These are phyloP conservation scores for Pilobolus umbonatus DNA, from an alignment of 192 early-diverging fungal species.

Conservation along the genomic window DNA sequence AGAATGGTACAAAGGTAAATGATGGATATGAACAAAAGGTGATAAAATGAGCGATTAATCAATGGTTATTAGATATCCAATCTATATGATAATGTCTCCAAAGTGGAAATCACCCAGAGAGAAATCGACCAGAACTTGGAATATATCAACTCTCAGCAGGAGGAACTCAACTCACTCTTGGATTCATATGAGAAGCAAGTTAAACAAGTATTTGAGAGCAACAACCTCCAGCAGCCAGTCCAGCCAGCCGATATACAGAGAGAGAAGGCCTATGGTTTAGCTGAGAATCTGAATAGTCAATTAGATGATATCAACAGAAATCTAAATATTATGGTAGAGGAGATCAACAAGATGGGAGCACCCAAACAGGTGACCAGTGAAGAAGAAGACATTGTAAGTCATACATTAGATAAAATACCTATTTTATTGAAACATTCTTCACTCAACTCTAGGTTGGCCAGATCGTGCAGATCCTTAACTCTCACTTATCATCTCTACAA, in stretches of 20 bases:
- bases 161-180: slow-evolving; percentile 70
- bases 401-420: neutral
- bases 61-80: slow-evolving; percentile 57
- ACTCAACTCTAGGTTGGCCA: slow-evolving; percentile 43
- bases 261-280: slow-evolving; percentile 79
- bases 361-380: slow-evolving; percentile 24
- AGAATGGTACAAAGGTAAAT: slow-evolving; percentile 72
- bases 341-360: slow-evolving; percentile 68
- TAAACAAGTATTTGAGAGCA: slow-evolving; percentile 38
- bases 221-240: slow-evolving; percentile 41
- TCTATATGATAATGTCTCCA: slow-evolving; percentile 68
- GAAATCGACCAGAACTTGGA: slow-evolving; percentile 83
- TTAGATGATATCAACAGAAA: slow-evolving; percentile 82
- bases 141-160: slow-evolving; percentile 84
- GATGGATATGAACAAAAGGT: neutral
- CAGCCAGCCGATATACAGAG: slow-evolving; percentile 79
- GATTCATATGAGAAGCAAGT: slow-evolving; percentile 78
- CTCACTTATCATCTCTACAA: slow-evolving; percentile 85
- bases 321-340: slow-evolving; percentile 76
- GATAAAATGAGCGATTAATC: neutral
- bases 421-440: neutral
- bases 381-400: slow-evolving; percentile 34
- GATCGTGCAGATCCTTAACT: slow-evolving; percentile 87
- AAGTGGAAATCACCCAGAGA: slow-evolving; percentile 68
- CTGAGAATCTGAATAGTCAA: slow-evolving; percentile 81